Percentiles rank a stretch among this genome's conserved stretches.
Conservation (phyloP, 257 asterid species). For the Verbena officinalis region DNA sequence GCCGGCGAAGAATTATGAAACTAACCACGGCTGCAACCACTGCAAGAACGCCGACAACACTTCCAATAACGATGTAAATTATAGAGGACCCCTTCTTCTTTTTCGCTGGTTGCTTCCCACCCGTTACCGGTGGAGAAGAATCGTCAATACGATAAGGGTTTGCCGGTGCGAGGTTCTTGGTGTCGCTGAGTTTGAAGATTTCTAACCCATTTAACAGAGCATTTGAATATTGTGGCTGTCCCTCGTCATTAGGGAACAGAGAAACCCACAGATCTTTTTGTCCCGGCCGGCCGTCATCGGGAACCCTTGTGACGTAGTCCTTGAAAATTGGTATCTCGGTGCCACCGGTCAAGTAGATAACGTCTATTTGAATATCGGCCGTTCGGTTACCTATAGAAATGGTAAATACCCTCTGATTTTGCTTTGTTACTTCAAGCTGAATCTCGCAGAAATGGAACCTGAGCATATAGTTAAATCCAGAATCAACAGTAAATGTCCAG, state of each 20-base stretch:
- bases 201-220: constrained; percentile 66
- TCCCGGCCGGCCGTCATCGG: constrained; percentile 24
- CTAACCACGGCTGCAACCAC: constrained; percentile 15
- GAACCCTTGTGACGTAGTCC: constrained; percentile 41
- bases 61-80: constrained; percentile 20
- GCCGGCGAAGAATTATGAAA: constrained; percentile 37
- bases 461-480: constrained; percentile 50
- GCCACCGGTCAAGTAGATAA: constrained; percentile 30
- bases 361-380: constrained; percentile 28
- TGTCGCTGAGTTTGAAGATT: constrained; percentile 52
- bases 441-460: constrained; percentile 64
- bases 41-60: constrained; percentile 35
- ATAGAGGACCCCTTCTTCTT: neutral
- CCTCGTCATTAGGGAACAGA: constrained; percentile 28
- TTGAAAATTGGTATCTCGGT: constrained; percentile 34
- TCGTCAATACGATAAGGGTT: constrained; percentile 46
- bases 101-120: too few relatives aligned
- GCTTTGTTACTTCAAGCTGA: neutral
- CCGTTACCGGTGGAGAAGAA: neutral
- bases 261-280: constrained; percentile 35
- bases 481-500: constrained; percentile 54
- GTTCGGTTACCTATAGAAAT: constrained; percentile 32
- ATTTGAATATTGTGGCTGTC: neutral
- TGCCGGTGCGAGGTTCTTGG: constrained; percentile 43
- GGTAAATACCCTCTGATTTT: constrained; percentile 26